A percentile compares a stretch with the other conserved stretches of the same genome.
Conservation (phyloP, 2,329 filamentous ascomycete genomes). For the Diaporthe aspalathi region DNA sequence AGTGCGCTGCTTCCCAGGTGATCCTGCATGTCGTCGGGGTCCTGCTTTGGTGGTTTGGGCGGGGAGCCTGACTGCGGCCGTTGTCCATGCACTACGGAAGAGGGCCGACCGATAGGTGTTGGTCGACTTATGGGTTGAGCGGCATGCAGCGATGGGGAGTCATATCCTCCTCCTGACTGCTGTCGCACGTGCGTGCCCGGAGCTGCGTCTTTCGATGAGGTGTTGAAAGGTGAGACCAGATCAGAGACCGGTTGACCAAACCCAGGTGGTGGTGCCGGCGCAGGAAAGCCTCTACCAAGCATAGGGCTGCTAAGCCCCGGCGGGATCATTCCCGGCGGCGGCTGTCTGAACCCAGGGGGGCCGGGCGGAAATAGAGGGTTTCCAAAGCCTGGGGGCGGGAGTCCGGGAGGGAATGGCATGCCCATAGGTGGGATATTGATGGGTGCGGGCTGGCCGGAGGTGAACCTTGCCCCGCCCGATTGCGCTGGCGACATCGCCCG, state of each 20-base stretch:
- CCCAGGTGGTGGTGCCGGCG: conserved; percentile 63
- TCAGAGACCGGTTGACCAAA: conserved; percentile 61
- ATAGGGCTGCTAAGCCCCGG: conserved; percentile 61
- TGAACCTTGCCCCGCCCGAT: conserved; percentile 58
- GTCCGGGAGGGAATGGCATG: conserved; percentile 65
- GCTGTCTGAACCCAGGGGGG: conserved; percentile 56
- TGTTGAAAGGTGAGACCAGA: conserved; percentile 52
- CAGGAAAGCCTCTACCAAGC: conserved; percentile 57
- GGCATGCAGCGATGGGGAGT: conserved; percentile 62
- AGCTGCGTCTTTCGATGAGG: conserved; percentile 51
- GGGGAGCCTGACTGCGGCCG: conserved; percentile 47
- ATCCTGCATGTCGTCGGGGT: conserved; percentile 78
- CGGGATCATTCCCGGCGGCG: conserved; percentile 60
- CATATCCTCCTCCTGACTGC: conserved; percentile 76
- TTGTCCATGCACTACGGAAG: conserved; percentile 73
- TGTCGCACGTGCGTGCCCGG: conserved; percentile 77
- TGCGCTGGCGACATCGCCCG: conserved; percentile 74
- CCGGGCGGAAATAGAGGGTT: conserved; percentile 61
- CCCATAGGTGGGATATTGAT: conserved; percentile 68
- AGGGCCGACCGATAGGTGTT: conserved; percentile 87
- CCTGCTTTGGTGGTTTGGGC: conserved; percentile 54
- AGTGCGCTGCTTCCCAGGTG: conserved; percentile 93
- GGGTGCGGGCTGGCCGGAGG: conserved; percentile 54
- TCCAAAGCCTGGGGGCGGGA: conserved; percentile 62
- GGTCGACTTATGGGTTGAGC: conserved; percentile 84